Conservation (phyloP, 2,329 filamentous ascomycete genomes). For the Sporothrix euskadiensis region DNA sequence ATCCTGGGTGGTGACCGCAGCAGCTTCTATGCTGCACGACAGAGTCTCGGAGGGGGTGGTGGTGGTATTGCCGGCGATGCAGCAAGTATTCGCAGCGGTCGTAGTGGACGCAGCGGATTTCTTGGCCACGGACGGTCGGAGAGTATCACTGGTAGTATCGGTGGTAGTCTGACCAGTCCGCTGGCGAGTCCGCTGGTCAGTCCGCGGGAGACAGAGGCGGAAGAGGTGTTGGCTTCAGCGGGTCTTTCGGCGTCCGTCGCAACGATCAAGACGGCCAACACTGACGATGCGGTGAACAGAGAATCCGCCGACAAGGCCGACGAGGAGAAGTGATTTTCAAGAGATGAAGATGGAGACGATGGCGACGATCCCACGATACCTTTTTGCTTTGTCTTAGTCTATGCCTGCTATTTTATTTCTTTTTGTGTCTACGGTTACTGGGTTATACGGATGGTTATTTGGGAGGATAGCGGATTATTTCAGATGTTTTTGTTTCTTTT, state of each 20-base stretch:
- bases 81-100: conserved; percentile 76
- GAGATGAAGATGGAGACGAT: background rate
- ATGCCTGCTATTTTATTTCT: background rate
- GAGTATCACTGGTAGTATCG: conserved; percentile 76
- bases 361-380: conserved; percentile 17
- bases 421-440: background rate
- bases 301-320: background rate
- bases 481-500: background rate
- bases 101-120: conserved; percentile 77
- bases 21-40: conserved; percentile 70
- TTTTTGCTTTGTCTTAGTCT: background rate
- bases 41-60: conserved; percentile 28
- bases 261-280: background rate
- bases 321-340: background rate
- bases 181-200: conserved; percentile 59
- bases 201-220: conserved; percentile 37
- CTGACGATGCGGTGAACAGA: background rate
- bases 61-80: conserved; percentile 55
- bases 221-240: background rate
- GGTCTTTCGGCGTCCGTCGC: background rate
- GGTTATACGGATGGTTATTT: background rate
- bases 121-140: conserved; percentile 77
- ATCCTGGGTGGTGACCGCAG: conserved; percentile 73
- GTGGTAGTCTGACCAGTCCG: conserved; percentile 57
- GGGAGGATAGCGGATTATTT: background rate